Evolutionary conservation across 306 rosid genomes (phyloP).

Genomic region (Canavalia ensiformis): DNA sequence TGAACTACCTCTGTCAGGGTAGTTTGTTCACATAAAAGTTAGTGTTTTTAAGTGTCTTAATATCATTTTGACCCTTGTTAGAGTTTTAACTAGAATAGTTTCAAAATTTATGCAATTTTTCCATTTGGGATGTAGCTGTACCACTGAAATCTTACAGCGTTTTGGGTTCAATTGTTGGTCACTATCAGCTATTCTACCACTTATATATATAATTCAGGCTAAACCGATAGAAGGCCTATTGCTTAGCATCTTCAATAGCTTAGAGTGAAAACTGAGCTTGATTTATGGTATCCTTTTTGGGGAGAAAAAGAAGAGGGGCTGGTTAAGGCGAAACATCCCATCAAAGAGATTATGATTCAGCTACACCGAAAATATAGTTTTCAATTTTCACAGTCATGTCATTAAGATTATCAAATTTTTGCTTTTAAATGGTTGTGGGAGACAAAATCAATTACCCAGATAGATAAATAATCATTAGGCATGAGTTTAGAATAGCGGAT

Average conservation of each 20-base stretch:
- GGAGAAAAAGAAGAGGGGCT: not conserved
- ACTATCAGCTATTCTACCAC: not conserved
- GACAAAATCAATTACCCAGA: constrained; percentile 64
- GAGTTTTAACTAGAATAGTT: not conserved
- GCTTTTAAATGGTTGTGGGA: constrained; percentile 61
- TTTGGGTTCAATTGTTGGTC: not conserved
- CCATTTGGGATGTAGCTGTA: not conserved
- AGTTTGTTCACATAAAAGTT: too few species aligned
- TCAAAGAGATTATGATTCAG: constrained; percentile 32
- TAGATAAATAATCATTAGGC: constrained; percentile 67
- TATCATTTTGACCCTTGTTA: too few species aligned
- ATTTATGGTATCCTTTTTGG: constrained; percentile 12
- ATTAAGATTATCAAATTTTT: constrained; percentile 55
- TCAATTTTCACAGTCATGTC: constrained; percentile 53
- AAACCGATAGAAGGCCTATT: constrained; percentile 1
- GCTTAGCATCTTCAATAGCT: constrained; percentile 1
- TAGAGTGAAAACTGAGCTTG: not conserved
- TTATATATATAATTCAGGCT: not conserved
- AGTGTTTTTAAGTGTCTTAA: too few species aligned
- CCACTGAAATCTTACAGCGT: not conserved
- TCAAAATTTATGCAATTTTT: not conserved
- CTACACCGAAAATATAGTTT: constrained; percentile 43
- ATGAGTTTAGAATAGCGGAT: constrained; percentile 57
- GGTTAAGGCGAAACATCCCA: constrained; percentile 24
- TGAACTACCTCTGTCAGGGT: not conserved